phyloP scores from a whole-genome alignment of 495 filamentous ascomycete species.

The Choiromyces venosus region DNA sequence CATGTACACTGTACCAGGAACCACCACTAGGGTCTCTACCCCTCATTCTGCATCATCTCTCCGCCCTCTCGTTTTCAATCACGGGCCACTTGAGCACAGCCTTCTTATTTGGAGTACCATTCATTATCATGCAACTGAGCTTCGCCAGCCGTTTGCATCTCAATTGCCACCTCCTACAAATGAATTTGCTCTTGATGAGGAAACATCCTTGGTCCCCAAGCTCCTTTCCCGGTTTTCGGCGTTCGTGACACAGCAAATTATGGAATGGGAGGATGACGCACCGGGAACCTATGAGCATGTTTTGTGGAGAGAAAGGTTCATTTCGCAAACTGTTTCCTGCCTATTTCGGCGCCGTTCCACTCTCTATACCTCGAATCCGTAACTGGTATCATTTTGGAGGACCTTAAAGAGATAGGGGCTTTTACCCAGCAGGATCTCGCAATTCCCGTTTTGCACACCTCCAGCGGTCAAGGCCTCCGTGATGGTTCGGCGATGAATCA shows the following conservation, averaged over 20 bases:
- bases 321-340: constrained; percentile 92
- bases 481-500: constrained; percentile 50
- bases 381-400: constrained; percentile 69
- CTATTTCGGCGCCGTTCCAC: constrained; percentile 96
- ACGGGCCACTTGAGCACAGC: constrained; percentile 90
- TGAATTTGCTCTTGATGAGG: constrained; percentile 93
- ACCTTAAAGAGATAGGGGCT: constrained; percentile 74
- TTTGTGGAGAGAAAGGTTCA: constrained; percentile 84
- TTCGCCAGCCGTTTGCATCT: constrained; percentile 77
- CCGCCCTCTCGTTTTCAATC: constrained; percentile 77
- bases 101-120: constrained; percentile 87
- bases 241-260: constrained; percentile 74
- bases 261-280: constrained; percentile 80
- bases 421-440: constrained; percentile 56
- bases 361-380: constrained; percentile 83
- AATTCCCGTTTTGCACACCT: constrained; percentile 82
- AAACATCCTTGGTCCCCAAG: constrained; percentile 87
- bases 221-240: constrained; percentile 87
- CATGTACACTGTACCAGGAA: constrained; percentile 79
- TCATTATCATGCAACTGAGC: constrained; percentile 89
- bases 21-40: constrained; percentile 87
- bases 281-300: constrained; percentile 80
- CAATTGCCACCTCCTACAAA: constrained; percentile 86
- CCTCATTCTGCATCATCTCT: constrained; percentile 82
- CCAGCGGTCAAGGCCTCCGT: constrained; percentile 76